Percentiles rank a stretch among this genome's conserved stretches.
phyloP scores from a whole-genome alignment of 306 rosid genomes.

The Boehmeria nivea region DNA sequence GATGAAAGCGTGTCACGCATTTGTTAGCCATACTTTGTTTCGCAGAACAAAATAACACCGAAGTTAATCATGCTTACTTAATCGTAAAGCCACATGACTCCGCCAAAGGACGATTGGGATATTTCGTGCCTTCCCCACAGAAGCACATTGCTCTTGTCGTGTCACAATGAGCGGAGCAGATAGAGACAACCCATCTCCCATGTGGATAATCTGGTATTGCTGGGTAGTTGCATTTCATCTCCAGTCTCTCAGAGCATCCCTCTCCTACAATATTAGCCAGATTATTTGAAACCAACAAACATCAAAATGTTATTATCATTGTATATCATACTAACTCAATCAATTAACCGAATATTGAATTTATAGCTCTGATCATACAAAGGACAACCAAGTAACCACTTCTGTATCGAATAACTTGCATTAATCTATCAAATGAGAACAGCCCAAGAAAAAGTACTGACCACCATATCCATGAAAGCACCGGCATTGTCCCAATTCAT shows the following conservation, averaged over 20 bases:
- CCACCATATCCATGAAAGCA: slow-evolving; percentile 90
- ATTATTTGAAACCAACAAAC: no score
- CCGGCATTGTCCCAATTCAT: slow-evolving; percentile 75
- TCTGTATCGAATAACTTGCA: no score
- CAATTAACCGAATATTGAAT: no score
- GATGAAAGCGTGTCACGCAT: slow-evolving; percentile 30
- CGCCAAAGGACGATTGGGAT: slow-evolving; percentile 88
- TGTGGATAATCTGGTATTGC: slow-evolving; percentile 50
- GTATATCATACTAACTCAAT: no score
- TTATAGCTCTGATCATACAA: no score
- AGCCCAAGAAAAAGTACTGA: slow-evolving; percentile 40
- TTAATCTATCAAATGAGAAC: no score
- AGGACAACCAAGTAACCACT: no score
- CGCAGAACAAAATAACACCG: background rate
- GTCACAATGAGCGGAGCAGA: slow-evolving; percentile 88
- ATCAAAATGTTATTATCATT: no score
- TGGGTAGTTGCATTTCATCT: slow-evolving; percentile 66
- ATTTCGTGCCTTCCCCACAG: slow-evolving; percentile 95
- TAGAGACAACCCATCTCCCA: slow-evolving; percentile 91
- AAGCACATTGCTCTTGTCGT: slow-evolving; percentile 93
- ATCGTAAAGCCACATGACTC: slow-evolving; percentile 89
- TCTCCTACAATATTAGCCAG: slow-evolving; percentile 64
- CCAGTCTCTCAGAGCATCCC: slow-evolving; percentile 59
- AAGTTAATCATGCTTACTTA: slow-evolving; percentile 45
- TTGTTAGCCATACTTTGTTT: slow-evolving; percentile 15